These are phyloP conservation scores for Pugionium dolabratum DNA, from an alignment of 345 rosid genomes.

Conservation along the genomic window DNA sequence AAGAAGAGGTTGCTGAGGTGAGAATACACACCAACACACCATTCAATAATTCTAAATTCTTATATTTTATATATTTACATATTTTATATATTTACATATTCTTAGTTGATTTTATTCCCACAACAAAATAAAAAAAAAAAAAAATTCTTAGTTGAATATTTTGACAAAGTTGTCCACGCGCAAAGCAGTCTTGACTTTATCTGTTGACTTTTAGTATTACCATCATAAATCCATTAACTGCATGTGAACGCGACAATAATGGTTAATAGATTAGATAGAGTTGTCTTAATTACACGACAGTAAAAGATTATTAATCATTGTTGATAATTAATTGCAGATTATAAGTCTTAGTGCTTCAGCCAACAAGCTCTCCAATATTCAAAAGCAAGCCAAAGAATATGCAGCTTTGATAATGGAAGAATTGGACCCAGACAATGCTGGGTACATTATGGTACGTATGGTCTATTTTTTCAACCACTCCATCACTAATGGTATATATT, in stretches of 20 bases:
- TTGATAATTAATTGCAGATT: slow-evolving; percentile 49
- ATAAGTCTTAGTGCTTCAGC: slow-evolving; percentile 86
- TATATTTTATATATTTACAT: not conserved
- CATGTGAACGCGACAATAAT: slow-evolving; percentile 30
- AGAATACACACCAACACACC: slow-evolving; percentile 24
- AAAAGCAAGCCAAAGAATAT: slow-evolving; percentile 79
- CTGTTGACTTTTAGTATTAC: slow-evolving; percentile 29
- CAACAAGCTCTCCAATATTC: slow-evolving; percentile 75
- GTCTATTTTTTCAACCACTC: not conserved
- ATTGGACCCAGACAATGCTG: too few relatives aligned
- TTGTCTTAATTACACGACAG: too few relatives aligned
- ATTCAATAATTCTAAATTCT: slow-evolving; percentile 18
- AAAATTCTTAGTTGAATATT: slow-evolving; percentile 26
- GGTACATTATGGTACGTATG: too few relatives aligned
- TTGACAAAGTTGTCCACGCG: slow-evolving; percentile 43
- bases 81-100: not conserved
- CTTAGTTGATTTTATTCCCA: not conserved
- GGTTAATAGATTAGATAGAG: not conserved
- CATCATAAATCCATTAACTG: slow-evolving; percentile 16
- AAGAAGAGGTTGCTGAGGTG: slow-evolving; percentile 84
- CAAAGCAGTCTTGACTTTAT: slow-evolving; percentile 28
- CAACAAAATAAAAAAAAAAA: not conserved
- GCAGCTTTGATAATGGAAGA: slow-evolving; percentile 62
- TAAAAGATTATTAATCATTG: too few relatives aligned
- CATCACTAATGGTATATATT: too few relatives aligned